These are phyloP conservation scores for Cyberlindnera petersonii DNA, from an alignment of 805 yeast genomes.

Conservation along the genomic window DNA sequence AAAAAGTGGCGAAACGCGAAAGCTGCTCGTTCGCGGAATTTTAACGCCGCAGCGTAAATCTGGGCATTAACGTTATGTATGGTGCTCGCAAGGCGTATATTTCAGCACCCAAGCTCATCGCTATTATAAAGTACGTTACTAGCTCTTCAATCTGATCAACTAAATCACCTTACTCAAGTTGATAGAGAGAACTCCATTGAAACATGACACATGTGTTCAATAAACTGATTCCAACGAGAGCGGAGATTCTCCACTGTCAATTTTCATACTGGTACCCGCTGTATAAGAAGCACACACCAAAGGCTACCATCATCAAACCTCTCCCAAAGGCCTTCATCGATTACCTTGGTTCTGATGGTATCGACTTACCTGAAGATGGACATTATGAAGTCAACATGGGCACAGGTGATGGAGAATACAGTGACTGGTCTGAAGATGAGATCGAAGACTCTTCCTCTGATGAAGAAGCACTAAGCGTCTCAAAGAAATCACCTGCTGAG, in stretches of 20 bases:
- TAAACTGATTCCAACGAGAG: constrained; percentile 28
- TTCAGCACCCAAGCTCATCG: neutral
- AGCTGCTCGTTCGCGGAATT: neutral
- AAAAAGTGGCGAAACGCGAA: neutral
- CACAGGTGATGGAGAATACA: constrained; percentile 60
- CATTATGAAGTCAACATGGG: constrained; percentile 33
- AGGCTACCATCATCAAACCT: constrained; percentile 50
- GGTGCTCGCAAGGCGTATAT: neutral
- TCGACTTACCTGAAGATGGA: constrained; percentile 51
- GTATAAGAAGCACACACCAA: constrained; percentile 47
- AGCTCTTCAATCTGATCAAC: neutral
- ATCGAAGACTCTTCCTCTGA: constrained; percentile 24
- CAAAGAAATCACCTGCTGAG: constrained; percentile 17
- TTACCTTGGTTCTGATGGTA: constrained; percentile 65
- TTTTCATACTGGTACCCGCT: constrained; percentile 58
- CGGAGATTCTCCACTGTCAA: constrained; percentile 47
- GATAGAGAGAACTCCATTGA: neutral
- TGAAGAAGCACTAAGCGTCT: constrained; percentile 13
- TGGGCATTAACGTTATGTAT: constrained; percentile 2
- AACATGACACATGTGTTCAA: constrained; percentile 21
- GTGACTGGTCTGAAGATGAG: constrained; percentile 59
- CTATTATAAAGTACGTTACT: no score
- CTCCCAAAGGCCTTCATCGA: constrained; percentile 54
- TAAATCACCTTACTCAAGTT: no score
- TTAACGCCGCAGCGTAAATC: neutral